These are phyloP conservation scores for Vitis hybrid DNA, from an alignment of 177 flowering plant species.

Conservation along the genomic window DNA sequence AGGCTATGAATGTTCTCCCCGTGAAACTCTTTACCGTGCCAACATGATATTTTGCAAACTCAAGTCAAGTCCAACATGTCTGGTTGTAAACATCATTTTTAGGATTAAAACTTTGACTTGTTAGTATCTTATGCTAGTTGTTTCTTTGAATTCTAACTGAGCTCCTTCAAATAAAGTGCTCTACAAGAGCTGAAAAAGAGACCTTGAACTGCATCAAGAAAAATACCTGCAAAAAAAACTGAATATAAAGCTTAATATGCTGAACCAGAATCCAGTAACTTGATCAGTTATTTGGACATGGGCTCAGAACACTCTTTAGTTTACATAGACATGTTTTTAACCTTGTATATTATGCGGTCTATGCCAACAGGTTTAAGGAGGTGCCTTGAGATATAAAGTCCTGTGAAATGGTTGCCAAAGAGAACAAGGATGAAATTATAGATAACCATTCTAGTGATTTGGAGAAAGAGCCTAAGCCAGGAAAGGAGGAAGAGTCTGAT, in stretches of 20 bases:
- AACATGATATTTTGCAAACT: too few species aligned
- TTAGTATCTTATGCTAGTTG: too few species aligned
- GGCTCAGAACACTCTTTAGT: constrained; percentile 41
- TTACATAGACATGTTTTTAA: constrained; percentile 33
- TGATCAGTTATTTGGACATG: constrained; percentile 41
- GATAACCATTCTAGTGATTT: constrained; percentile 43
- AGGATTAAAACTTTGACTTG: too few species aligned
- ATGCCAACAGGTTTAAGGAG: constrained; percentile 53
- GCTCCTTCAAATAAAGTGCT: constrained; percentile 27
- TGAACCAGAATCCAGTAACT: constrained; percentile 15
- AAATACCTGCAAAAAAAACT: constrained; percentile 37
- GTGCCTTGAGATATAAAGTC: constrained; percentile 19
- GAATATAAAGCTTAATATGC: constrained; percentile 28
- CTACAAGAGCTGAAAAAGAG: constrained; percentile 38
- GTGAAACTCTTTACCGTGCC: too few species aligned
- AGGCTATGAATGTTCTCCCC: too few species aligned
- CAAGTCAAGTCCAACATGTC: too few species aligned
- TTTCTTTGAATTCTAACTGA: too few species aligned
- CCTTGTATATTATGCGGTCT: constrained; percentile 48
- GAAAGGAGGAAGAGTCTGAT: constrained; percentile 67
- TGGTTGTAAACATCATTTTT: too few species aligned
- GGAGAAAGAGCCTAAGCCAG: constrained; percentile 43
- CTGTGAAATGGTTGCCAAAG: constrained; percentile 34
- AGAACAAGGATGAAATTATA: constrained; percentile 27
- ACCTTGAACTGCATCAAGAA: constrained; percentile 27